Conservation (phyloP, 208 protist genomes). For the Leishmania martiniquensis region DNA sequence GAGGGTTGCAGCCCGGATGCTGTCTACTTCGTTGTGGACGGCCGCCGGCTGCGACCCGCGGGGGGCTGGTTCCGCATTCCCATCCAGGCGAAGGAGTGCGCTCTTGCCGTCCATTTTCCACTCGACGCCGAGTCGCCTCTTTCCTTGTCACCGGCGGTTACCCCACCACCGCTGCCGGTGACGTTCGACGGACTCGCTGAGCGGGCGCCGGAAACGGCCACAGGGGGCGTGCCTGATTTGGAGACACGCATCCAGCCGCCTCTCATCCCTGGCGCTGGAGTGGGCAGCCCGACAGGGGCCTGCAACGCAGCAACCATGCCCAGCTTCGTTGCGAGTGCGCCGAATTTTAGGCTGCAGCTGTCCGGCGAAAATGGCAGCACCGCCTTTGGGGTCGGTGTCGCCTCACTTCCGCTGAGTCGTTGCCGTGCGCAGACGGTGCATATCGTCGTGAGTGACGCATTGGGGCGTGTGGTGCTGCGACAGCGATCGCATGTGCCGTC, state of each 20-base stretch:
- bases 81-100: slow-evolving; percentile 61
- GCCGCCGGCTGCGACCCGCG: slow-evolving; percentile 41
- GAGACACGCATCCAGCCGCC: slow-evolving; percentile 46
- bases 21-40: slow-evolving; percentile 66
- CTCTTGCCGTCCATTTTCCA: slow-evolving; percentile 36
- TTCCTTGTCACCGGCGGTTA: neutral
- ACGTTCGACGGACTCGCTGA: neutral
- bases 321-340: slow-evolving; percentile 43
- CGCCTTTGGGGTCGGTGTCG: slow-evolving; percentile 41
- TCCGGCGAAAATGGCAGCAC: slow-evolving; percentile 57
- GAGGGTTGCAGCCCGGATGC: slow-evolving; percentile 28
- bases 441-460: slow-evolving; percentile 48
- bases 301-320: neutral
- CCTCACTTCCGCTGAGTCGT: slow-evolving; percentile 49
- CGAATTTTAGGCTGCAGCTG: slow-evolving; percentile 59
- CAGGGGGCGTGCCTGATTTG: slow-evolving; percentile 41
- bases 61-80: slow-evolving; percentile 74
- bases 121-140: neutral
- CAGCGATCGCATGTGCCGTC: slow-evolving; percentile 61
- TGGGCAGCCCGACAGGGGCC: neutral
- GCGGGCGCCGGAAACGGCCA: neutral
- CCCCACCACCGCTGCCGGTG: slow-evolving; percentile 32
- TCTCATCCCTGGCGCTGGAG: neutral
- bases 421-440: slow-evolving; percentile 50
- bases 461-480: slow-evolving; percentile 47